Base-by-base conservation (phyloP, 169 alveolate species). In the Perkinsus chesapeaki region DNA sequence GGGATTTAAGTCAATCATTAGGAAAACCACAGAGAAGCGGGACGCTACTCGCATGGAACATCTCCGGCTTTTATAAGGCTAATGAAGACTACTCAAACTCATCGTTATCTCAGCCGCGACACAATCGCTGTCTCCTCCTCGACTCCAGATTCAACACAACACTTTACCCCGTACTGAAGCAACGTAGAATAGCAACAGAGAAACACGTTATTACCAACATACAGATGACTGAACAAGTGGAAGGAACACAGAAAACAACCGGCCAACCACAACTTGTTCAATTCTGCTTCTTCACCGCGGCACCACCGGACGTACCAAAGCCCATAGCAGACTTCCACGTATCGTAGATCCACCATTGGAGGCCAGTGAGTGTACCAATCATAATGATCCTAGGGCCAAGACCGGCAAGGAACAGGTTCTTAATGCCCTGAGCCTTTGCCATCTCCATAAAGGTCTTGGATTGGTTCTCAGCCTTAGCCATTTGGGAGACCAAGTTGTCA, bases 271-370 rank as follows among this genome's bases (percentile, higher is more conserved):
- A 9, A 60, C 3, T 34, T 20, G 82, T 23, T 60, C 82, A 60
- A 16, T 60, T 60, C 31, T 60, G 82, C 82, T 93, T 94, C 94
- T 94, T 94, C 1, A 92, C 94, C 3, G 96, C 91, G 34, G 93
- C 95, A 0, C 96, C 95, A 0, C 96, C 96, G 0, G 96, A 93
- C 39, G 96, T 94, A 48, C 96, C 96, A 94, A 94, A 93, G 36
- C 96, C 96, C 96, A 94, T 94, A 39, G 93, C 93, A 27, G 82
- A 60, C 97, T 98, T 99, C 96, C 98, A 98, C 90, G 98, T 96
- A 96, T 99, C 99, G 96, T 98, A 99, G 73, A 98, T 98, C 99
- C 99, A 98, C 99, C 99, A 98, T 96, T 99, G 99, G 92, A 98
- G 96, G 60, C 99, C 99, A 38, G 99, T 98, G 91, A 99, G 96